A percentile compares a stretch with the other conserved stretches of the same genome.
Evolutionary conservation across 257 asterid species (phyloP).

Genomic region (Nicotiana benthamiana): DNA sequence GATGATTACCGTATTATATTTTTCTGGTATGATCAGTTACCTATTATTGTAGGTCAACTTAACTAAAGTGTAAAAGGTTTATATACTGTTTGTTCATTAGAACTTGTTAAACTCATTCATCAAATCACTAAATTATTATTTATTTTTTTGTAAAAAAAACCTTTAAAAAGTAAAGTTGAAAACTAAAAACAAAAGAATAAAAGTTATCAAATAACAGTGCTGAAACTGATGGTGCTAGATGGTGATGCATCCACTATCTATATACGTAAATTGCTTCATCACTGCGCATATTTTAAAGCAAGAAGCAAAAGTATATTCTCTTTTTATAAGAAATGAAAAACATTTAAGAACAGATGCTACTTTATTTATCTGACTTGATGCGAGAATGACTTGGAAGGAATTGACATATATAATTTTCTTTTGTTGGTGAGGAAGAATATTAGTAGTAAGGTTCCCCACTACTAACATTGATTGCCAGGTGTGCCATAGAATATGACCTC

Average conservation of each 20-base stretch:
- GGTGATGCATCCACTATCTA: background rate
- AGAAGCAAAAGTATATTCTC: constrained; percentile 5
- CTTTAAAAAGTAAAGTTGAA: background rate
- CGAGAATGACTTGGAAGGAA: background rate
- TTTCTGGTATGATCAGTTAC: background rate
- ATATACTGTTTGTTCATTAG: background rate
- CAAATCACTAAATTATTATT: background rate
- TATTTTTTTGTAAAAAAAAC: too few relatives aligned
- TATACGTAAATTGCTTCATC: background rate
- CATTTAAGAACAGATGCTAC: constrained; percentile 1
- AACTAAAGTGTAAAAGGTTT: background rate
- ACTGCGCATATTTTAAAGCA: background rate
- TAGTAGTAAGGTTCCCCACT: background rate
- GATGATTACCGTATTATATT: background rate
- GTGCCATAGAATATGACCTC: background rate
- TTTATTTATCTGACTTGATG: constrained; percentile 2
- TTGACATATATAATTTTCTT: background rate
- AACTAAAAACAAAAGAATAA: background rate
- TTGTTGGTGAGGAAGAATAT: background rate
- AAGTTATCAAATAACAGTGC: background rate
- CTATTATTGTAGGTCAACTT: background rate
- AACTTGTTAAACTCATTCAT: background rate
- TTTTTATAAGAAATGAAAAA: background rate
- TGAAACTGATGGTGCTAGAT: background rate
- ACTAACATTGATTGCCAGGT: background rate